These are phyloP conservation scores for Aaosphaeria arxii DNA, from an alignment of 2,329 filamentous ascomycete species.

Conservation along the genomic window DNA sequence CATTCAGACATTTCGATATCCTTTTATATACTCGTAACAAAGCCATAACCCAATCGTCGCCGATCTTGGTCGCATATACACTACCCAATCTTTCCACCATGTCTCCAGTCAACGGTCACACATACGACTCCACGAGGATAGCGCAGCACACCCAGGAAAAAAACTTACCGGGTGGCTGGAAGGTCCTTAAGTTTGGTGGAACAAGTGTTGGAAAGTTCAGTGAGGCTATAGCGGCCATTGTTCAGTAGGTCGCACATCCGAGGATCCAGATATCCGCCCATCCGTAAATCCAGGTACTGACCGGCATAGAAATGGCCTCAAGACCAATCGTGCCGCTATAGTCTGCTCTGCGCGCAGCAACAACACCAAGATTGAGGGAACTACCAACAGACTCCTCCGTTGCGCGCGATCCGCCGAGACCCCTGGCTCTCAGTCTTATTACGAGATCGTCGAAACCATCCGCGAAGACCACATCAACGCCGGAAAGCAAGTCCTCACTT, in stretches of 20 bases:
- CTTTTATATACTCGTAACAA: too few species aligned
- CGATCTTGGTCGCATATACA: too few species aligned
- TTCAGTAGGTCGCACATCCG: conserved; percentile 42
- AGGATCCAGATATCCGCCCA: neutral
- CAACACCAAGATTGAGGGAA: conserved; percentile 90
- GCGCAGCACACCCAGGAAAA: conserved; percentile 42
- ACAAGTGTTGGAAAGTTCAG: conserved; percentile 96
- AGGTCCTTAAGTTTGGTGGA: conserved; percentile 93
- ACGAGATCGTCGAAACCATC: conserved; percentile 75
- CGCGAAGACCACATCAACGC: conserved; percentile 77
- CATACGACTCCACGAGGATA: conserved; percentile 35
- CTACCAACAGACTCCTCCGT: conserved; percentile 69
- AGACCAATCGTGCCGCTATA: conserved; percentile 74
- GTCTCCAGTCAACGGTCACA: conserved; percentile 28
- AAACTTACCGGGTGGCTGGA: conserved; percentile 61
- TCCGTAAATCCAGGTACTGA: conserved; percentile 9
- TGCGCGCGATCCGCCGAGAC: conserved; percentile 47
- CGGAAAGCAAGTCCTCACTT: conserved; percentile 51
- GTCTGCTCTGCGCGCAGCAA: conserved; percentile 95
- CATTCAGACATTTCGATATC: too few species aligned
- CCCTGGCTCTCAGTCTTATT: conserved; percentile 54
- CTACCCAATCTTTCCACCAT: conserved; percentile 13
- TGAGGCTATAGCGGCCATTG: conserved; percentile 60
- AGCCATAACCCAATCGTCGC: too few species aligned
- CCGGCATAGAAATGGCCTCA: conserved; percentile 53